Base-by-base conservation (phyloP, 164 flowering plant genomes). In the Annona cherimola region DNA sequence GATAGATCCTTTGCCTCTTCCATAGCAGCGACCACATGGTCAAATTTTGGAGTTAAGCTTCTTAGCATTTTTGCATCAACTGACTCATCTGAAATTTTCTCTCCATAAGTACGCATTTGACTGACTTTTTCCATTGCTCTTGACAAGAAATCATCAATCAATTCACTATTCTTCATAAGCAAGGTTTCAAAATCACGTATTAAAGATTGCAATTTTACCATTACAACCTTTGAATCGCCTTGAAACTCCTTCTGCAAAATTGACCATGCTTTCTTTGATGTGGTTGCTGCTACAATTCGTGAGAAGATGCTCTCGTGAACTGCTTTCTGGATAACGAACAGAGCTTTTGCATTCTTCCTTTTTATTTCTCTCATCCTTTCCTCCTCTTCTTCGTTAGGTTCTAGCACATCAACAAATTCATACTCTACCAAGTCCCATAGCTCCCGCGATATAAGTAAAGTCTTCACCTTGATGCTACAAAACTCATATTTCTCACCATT, bases 121-220 rank as follows among this genome's bases (percentile, higher is more conserved):
- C 74, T 77, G 1, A 77, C 26, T 14, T 66, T 66, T 0, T 42
- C 59, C 41, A 54, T 5, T 5, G 11, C 68, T 60, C 66, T 70
- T 54, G 66, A 60, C 40, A 65, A 73, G 45, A 77, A 74, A 26
- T n/a, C 60, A 62, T 62, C 67, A 67, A 76, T 54, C 1, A 42
- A 12, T 69, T 68, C 66, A 55, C 26, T 66, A 6, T 69, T 67
- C 66, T 73, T 77, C 69, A 69, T 69, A 1, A 46, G 9, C 41
- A 77, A 63, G 68, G 67, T 72, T 18, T 76, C 69, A 46, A 76
- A 72, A 2, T 72, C 75, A 69, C 76, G 12, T 50, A 67, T 67
- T 39, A 72, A 26, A 40, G 67, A 61, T 72, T 72, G 63, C 2
- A 76, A 46, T 63, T 67, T 72, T 4, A 73, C 61, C 41, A 42